These are phyloP conservation scores for Keqinozyma sinolaborantium DNA, from an alignment of 1,139 yeast genomes.

Conservation along the genomic window DNA sequence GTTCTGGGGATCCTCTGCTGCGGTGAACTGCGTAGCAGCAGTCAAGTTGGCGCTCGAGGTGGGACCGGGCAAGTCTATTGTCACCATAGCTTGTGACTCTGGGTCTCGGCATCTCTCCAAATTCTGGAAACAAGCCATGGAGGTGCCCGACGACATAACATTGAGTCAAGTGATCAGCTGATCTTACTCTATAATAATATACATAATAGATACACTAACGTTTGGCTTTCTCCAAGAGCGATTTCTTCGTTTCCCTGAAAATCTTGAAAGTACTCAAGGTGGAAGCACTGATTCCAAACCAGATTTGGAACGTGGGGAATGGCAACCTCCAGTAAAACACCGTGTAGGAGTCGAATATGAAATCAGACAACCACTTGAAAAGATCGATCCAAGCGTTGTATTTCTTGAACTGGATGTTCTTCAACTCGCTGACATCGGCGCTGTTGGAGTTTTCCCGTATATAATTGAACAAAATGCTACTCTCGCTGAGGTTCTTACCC, in stretches of 20 bases:
- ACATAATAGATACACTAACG: constrained; percentile 1
- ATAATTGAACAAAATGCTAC: constrained; percentile 8
- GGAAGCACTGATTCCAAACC: constrained; percentile 48
- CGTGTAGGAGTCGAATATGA: constrained; percentile 41
- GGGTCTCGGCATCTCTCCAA: constrained; percentile 88
- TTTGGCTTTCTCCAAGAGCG: constrained; percentile 9
- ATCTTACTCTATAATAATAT: constrained; percentile 15
- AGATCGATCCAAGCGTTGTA: constrained; percentile 39
- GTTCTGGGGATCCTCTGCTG: constrained; percentile 89
- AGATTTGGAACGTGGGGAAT: constrained; percentile 42
- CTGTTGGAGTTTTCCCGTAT: constrained; percentile 16
- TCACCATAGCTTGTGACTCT: constrained; percentile 90
- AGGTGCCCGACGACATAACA: constrained; percentile 21
- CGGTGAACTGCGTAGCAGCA: constrained; percentile 91
- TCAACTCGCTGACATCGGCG: constrained; percentile 20
- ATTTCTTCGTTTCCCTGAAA: constrained; percentile 37
- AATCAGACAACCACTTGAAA: constrained; percentile 39
- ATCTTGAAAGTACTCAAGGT: constrained; percentile 36
- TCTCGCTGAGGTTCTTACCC: constrained; percentile 6
- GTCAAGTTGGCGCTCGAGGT: constrained; percentile 55
- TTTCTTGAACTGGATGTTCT: constrained; percentile 36
- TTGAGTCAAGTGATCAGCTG: too few species aligned
- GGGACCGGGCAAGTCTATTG: constrained; percentile 68
- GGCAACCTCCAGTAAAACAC: constrained; percentile 40
- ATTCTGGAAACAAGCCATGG: constrained; percentile 76